Evolutionary conservation across 257 asterid species (phyloP).

Genomic region (Eucommia ulmoides): DNA sequence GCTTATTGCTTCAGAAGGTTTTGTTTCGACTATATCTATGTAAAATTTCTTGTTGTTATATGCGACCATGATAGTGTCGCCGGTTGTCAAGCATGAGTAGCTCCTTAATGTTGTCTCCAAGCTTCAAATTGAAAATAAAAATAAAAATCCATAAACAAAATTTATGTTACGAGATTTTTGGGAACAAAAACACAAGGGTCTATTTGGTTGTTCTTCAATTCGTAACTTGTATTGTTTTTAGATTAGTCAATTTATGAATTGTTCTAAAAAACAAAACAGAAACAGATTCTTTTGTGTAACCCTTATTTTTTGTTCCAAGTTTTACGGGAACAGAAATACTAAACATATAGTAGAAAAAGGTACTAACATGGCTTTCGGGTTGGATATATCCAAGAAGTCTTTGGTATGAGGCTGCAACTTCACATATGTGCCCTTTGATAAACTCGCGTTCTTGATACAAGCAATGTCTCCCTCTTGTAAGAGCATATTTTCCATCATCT

Average conservation of each 20-base stretch:
- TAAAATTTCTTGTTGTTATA: constrained; percentile 87
- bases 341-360: background rate
- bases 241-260: no score
- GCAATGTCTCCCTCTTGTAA: constrained; percentile 91
- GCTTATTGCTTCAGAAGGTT: constrained; percentile 83
- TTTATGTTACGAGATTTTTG: no score
- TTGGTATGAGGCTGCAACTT: constrained; percentile 93
- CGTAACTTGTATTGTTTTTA: no score
- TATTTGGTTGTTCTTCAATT: no score
- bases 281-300: no score
- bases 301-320: no score
- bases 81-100: constrained; percentile 91
- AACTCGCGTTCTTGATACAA: constrained; percentile 69
- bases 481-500: constrained; percentile 98
- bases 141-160: background rate
- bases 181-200: no score
- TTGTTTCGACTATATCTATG: constrained; percentile 88
- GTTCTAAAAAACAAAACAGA: background rate
- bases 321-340: background rate
- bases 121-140: constrained; percentile 25
- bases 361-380: constrained; percentile 95
- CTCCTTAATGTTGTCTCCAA: constrained; percentile 95
- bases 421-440: constrained; percentile 91
- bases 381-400: constrained; percentile 93
- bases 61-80: constrained; percentile 99